Percentiles rank a stretch among this genome's conserved stretches.
Conservation (phyloP, 2,329 filamentous ascomycete genomes). For the Xylariaceae sp. region DNA sequence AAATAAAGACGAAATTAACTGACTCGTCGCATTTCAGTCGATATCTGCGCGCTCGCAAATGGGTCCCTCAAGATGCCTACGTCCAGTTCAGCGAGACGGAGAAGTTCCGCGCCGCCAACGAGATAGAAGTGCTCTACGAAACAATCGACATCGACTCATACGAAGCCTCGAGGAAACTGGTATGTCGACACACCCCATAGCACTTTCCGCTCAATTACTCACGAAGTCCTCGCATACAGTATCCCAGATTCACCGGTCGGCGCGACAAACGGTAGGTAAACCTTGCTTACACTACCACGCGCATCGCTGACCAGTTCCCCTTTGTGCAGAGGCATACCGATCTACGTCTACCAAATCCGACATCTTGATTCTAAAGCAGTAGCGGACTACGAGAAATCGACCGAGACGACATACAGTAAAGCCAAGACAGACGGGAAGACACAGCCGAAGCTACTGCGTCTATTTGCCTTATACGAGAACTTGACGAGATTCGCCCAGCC, state of each 20-base stretch:
- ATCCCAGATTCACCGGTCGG: slow-evolving; percentile 92
- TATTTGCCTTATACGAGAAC: slow-evolving; percentile 94
- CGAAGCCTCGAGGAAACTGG: slow-evolving; percentile 74
- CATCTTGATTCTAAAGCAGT: slow-evolving; percentile 82
- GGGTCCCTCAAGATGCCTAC: slow-evolving; percentile 73
- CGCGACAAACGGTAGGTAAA: slow-evolving; percentile 61
- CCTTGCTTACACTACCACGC: no score
- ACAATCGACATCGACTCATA: slow-evolving; percentile 84
- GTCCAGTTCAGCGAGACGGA: slow-evolving; percentile 86
- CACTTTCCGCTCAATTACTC: slow-evolving; percentile 21
- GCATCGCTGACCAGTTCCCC: slow-evolving; percentile 2
- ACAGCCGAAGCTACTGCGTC: slow-evolving; percentile 72
- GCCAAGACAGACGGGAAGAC: slow-evolving; percentile 66
- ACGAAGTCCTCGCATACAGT: slow-evolving; percentile 48
- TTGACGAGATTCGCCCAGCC: slow-evolving; percentile 84
- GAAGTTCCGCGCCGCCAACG: slow-evolving; percentile 78
- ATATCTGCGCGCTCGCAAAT: slow-evolving; percentile 81
- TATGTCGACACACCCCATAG: slow-evolving; percentile 33
- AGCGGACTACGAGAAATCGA: slow-evolving; percentile 69
- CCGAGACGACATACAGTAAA: slow-evolving; percentile 49
- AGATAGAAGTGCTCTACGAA: slow-evolving; percentile 76
- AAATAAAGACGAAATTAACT: slow-evolving; percentile 1
- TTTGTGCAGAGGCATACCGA: slow-evolving; percentile 70
- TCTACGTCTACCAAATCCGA: slow-evolving; percentile 87
- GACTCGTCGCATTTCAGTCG: slow-evolving; percentile 52